These are phyloP conservation scores for Amanita exitialis DNA, from an alignment of 768 basidiomycete genomes.

Conservation along the genomic window DNA sequence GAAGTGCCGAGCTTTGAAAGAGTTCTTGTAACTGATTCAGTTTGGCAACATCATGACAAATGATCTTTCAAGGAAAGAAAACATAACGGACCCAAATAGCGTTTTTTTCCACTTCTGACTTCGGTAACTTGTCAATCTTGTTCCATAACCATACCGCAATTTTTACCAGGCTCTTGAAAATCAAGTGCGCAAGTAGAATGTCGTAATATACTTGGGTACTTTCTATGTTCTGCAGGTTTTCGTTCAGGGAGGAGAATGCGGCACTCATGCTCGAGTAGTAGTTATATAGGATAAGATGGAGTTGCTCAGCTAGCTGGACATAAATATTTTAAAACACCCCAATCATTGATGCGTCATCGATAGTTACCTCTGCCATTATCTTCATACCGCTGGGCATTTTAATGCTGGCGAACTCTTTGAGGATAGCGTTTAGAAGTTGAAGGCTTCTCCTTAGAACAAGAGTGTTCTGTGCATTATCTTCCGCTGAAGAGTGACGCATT, in stretches of 20 bases:
- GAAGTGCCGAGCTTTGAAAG: slow-evolving; percentile 48
- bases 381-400: slow-evolving; percentile 65
- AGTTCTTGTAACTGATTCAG: slow-evolving; percentile 43
- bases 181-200: slow-evolving; percentile 48
- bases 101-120: slow-evolving; percentile 33
- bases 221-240: slow-evolving; percentile 33
- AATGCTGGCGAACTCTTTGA: slow-evolving; percentile 61
- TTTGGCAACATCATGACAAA: not conserved
- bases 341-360: not conserved
- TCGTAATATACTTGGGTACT: slow-evolving; percentile 27
- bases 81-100: slow-evolving; percentile 40
- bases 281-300: slow-evolving; percentile 43
- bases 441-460: slow-evolving; percentile 52
- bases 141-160: slow-evolving; percentile 68
- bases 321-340: slow-evolving; percentile 4
- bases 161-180: slow-evolving; percentile 68
- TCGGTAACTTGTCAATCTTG: slow-evolving; percentile 29
- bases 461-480: slow-evolving; percentile 31
- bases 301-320: slow-evolving; percentile 40
- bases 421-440: slow-evolving; percentile 48
- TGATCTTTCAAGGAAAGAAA: not conserved
- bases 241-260: slow-evolving; percentile 25
- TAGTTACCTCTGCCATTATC: slow-evolving; percentile 50
- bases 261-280: slow-evolving; percentile 52
- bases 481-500: slow-evolving; percentile 31